Evolutionary conservation across 257 asterid species (phyloP), one percentile per base, ranked within the genome.

Genomic region (Eucommia ulmoides): DNA sequence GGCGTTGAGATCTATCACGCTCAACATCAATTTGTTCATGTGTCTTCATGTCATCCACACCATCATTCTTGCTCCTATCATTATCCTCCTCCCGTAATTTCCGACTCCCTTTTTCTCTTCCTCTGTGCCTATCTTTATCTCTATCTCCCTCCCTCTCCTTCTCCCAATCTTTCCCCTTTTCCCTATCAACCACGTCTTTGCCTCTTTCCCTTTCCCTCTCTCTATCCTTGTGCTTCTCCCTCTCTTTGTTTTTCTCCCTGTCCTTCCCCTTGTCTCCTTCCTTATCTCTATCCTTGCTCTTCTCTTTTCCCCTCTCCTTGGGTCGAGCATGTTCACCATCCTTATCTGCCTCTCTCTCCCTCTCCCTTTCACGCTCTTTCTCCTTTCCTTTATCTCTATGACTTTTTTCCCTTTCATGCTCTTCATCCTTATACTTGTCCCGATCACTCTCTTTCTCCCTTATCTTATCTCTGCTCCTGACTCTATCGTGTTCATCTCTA

Each of bases 101-200:
- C 49, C 76, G 75, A 60, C 61, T 66, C 53, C 55, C 68, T 65
- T 74, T 72, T 46, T 76, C 88, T 71, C 74, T 82, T 44, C 80
- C 94, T 54, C 76, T 74, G 15, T 58, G 60, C 77, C 80, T 68
- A 49, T 77, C 85, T 68, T 68, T 77, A 41, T 78, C 91, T 59
- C 65, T 78, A 58, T 78, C 81, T 49, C 68, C 70, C 58, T 81
- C 92, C 62, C 61, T 71, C 59, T 80, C 96, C 63, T 71, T 78
- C 25, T 53, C 52, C 60, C 81, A 74, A 47, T 79, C 96, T 66
- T 76, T 82, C 58, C 57, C 79, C 50, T 74, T 82, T 45, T 84
- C 95, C 59, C 72, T 75, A 59, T 77, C 93, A 56, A 58, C 29
- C 11, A 63, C 63, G 59, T 77, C 76, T 60, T 64, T 86, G 35